A percentile compares a stretch with the other conserved stretches of the same genome.
phyloP scores from a whole-genome alignment of 192 early-diverging fungal genomes.

The Entomortierella parvispora region DNA sequence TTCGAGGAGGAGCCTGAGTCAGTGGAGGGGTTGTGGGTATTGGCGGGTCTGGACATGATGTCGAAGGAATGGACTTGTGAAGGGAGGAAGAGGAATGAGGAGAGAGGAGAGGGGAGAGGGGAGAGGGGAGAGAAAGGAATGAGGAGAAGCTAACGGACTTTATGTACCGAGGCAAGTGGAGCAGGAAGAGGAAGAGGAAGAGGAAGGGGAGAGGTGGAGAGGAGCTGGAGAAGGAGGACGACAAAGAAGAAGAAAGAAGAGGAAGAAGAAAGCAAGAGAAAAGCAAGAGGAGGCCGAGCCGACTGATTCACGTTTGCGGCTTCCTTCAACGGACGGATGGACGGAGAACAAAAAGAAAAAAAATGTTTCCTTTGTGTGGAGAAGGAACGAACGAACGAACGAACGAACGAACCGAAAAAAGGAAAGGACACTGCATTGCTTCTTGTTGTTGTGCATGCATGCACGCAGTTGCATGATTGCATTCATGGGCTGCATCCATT shows the following conservation, averaged over 20 bases:
- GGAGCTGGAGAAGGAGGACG: neutral
- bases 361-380: too few species aligned
- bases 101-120: constrained; percentile 2
- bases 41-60: neutral
- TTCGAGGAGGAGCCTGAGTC: neutral
- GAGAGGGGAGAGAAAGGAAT: neutral
- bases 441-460: too few species aligned
- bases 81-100: neutral
- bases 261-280: neutral
- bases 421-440: too few species aligned
- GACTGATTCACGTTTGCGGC: neutral
- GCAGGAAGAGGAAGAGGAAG: neutral
- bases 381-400: too few species aligned
- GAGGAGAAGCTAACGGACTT: neutral
- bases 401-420: too few species aligned
- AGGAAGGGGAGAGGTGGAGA: neutral
- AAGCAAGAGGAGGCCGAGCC: constrained; percentile 4
- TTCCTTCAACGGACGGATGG: neutral
- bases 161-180: neutral
- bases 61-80: constrained; percentile 1
- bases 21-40: neutral
- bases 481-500: too few species aligned
- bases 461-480: too few species aligned
- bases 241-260: neutral
- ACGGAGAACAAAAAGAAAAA: neutral